phyloP scores from a whole-genome alignment of 192 early-diverging fungal species.

The Backusella sp. region DNA sequence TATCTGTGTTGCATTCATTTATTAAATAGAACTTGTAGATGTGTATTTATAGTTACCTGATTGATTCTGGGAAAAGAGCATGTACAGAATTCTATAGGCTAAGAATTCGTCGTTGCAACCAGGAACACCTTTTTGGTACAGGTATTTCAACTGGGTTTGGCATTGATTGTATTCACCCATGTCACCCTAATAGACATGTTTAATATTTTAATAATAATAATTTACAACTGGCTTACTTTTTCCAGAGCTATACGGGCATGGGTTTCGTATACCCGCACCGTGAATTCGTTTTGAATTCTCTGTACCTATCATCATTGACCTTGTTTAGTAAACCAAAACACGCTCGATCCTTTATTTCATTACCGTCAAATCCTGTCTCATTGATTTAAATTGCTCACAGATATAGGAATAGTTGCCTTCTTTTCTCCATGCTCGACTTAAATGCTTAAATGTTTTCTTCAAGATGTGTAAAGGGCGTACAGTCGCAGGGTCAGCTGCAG shows the following conservation, averaged over 20 bases:
- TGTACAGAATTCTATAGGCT: slow-evolving; percentile 92
- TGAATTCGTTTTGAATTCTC: slow-evolving; percentile 90
- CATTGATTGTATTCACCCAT: slow-evolving; percentile 99
- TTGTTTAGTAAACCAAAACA: neutral
- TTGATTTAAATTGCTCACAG: slow-evolving; percentile 95
- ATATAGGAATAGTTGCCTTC: slow-evolving; percentile 93
- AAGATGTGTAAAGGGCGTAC: slow-evolving; percentile 87
- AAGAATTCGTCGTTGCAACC: slow-evolving; percentile 87
- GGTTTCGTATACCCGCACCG: slow-evolving; percentile 91
- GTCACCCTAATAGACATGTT: slow-evolving; percentile 58
- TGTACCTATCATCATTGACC: slow-evolving; percentile 59
- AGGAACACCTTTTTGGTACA: slow-evolving; percentile 72
- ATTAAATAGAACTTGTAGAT: too few relatives aligned
- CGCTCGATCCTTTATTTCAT: too few relatives aligned
- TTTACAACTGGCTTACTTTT: slow-evolving; percentile 49
- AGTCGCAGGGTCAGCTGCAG: slow-evolving; percentile 44
- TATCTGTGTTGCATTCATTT: slow-evolving; percentile 46
- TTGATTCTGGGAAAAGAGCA: slow-evolving; percentile 82
- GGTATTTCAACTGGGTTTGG: slow-evolving; percentile 87
- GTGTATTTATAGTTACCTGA: slow-evolving; percentile 48
- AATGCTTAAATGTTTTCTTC: slow-evolving; percentile 70
- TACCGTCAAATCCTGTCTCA: slow-evolving; percentile 96
- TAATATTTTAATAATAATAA: too few relatives aligned
- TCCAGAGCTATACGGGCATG: slow-evolving; percentile 96
- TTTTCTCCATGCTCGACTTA: slow-evolving; percentile 78